Percentiles rank a stretch among this genome's conserved stretches.
Evolutionary conservation across 2,329 filamentous ascomycete genomes (phyloP).

Genomic region (Ambrosiella cleistominuta): DNA sequence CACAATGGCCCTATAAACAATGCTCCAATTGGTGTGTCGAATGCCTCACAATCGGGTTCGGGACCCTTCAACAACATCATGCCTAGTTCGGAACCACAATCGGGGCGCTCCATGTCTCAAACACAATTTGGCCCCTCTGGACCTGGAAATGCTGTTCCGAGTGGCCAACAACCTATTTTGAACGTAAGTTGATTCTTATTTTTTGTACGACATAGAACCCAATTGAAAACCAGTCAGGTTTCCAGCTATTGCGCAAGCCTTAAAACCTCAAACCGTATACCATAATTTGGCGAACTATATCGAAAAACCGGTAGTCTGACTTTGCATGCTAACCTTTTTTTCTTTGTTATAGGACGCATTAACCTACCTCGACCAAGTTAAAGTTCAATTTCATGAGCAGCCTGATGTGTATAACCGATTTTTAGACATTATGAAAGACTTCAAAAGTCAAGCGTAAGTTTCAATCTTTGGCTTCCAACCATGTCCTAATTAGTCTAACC

Average conservation of each 20-base stretch:
- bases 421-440: conserved; percentile 98
- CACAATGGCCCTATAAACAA: conserved; percentile 33
- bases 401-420: conserved; percentile 96
- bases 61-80: neutral
- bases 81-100: conserved; percentile 20
- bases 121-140: conserved; percentile 10
- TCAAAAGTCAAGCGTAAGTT: conserved; percentile 85
- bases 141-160: conserved; percentile 21
- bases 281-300: no score
- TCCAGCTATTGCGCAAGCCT: no score
- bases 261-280: no score
- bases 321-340: neutral
- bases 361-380: conserved; percentile 94
- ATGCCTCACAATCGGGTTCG: conserved; percentile 28
- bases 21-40: conserved; percentile 37
- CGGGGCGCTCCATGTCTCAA: conserved; percentile 10
- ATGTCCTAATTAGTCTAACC: neutral
- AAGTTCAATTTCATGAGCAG: conserved; percentile 92
- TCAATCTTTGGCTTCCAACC: neutral
- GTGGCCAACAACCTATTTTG: conserved; percentile 27
- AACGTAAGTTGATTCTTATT: conserved; percentile 29
- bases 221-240: no score
- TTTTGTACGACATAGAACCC: no score
- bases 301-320: no score
- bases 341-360: conserved; percentile 43